Base-by-base conservation (phyloP, 2,329 filamentous ascomycete species). In the Botryotinia calthae region DNA sequence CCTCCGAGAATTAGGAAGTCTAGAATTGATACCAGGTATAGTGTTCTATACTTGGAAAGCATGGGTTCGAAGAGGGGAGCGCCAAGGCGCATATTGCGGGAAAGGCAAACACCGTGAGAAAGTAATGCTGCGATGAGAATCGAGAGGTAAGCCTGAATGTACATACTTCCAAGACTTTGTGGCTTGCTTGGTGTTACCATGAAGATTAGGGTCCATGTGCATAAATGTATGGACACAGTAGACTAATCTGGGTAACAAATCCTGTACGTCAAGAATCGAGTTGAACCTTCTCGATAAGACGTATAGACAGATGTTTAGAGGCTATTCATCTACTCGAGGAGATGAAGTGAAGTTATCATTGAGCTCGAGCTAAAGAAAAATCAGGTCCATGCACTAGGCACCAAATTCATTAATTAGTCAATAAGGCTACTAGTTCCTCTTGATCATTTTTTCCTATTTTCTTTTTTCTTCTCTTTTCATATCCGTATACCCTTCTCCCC, bases 71-170 rank as follows among this genome's bases (percentile, higher is more conserved):
- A 40, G 64, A 42, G 40, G 48, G 51, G 34, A 42, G 22, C 25
- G 31, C 22, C 25, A n/a, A 25, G 44, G 67, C 51, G 40, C 67
- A 70, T 70, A 20, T 70, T n/a, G 68, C 68, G 42, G 58, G 34
- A 63, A 63, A 51, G 44, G 56, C 56, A 70, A 63, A 46, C 34
- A 42, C 10, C 25, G 61, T 64, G 31, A 37, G 63, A 66, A 46
- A 31, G 12, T 34, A n/a, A 51, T 46, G 5, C 34, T 42, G 40
- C 37, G 61, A 67, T 28, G 22, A 31, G 46, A 31, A 28, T 56
- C 51, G n/a, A 44, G n/a, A 44, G n/a, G 61, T 46, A 63, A 20
- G n/a, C 61, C 61, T 63, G 25, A 44, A 44, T 20, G n/a, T 31
- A 42, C 42, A 42, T 18, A 46, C 12, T 16, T 65, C 63, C 63